A percentile compares a stretch with the other conserved stretches of the same genome.
Conservation (phyloP, 106 monocot species). For the Ottelia alismoides region DNA sequence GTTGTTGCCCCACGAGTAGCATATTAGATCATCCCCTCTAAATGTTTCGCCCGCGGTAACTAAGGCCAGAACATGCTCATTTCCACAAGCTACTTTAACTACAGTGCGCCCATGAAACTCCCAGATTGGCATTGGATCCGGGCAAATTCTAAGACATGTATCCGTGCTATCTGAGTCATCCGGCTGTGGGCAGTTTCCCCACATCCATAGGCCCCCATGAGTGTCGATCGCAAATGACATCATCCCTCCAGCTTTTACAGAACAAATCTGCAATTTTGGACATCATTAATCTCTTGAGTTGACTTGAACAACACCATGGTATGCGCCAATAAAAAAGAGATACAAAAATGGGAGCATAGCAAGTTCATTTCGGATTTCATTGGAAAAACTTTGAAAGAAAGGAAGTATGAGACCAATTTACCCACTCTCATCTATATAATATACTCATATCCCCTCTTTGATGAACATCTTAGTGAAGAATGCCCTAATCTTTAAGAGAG, state of each 20-base stretch:
- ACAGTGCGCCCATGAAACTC: slow-evolving; percentile 74
- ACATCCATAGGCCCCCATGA: slow-evolving; percentile 62
- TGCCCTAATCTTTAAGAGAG: too few relatives aligned
- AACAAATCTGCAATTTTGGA: slow-evolving; percentile 48
- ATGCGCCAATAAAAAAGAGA: too few relatives aligned
- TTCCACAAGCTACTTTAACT: slow-evolving; percentile 78
- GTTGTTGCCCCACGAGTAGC: slow-evolving; percentile 83
- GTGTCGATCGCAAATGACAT: slow-evolving; percentile 72
- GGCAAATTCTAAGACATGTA: slow-evolving; percentile 27
- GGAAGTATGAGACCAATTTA: too few relatives aligned
- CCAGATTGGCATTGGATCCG: slow-evolving; percentile 53
- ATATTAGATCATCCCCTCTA: slow-evolving; percentile 29
- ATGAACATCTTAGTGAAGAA: too few relatives aligned
- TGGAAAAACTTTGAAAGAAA: too few relatives aligned
- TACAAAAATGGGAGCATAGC: too few relatives aligned
- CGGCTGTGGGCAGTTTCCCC: slow-evolving; percentile 66
- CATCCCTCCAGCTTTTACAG: slow-evolving; percentile 77
- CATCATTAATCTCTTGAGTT: too few relatives aligned
- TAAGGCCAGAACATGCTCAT: slow-evolving; percentile 64
- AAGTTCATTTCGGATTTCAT: too few relatives aligned
- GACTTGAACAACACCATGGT: too few relatives aligned
- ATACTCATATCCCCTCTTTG: too few relatives aligned
- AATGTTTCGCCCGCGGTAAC: slow-evolving; percentile 45
- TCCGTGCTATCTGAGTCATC: slow-evolving; percentile 17
- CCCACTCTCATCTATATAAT: too few relatives aligned